Evolutionary conservation across 2,329 filamentous ascomycete species (phyloP).

Genomic region (Colletotrichum sp.): DNA sequence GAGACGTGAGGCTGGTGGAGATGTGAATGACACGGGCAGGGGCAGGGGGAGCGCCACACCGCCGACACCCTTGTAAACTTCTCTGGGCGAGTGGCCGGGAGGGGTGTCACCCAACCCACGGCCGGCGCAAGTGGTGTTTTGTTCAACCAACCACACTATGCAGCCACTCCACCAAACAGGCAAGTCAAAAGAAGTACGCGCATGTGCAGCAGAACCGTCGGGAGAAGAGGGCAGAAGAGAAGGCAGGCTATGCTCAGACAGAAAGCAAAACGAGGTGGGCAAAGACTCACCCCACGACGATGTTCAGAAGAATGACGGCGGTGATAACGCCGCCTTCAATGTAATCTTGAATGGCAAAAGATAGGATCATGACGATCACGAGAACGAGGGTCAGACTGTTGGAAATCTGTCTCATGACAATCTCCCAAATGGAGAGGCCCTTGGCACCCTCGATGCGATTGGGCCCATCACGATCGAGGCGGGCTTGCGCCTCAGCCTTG

Average conservation of each 20-base stretch:
- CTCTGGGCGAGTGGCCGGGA: not conserved
- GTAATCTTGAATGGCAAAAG: slow-evolving; percentile 69
- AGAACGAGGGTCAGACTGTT: slow-evolving; percentile 80
- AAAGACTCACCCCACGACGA: slow-evolving; percentile 63
- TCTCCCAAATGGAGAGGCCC: slow-evolving; percentile 75
- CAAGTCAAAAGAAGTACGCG: not conserved
- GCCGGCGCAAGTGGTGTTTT: not conserved
- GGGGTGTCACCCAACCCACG: slow-evolving; percentile 12
- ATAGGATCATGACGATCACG: slow-evolving; percentile 74
- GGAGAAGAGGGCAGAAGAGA: not conserved
- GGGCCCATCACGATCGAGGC: slow-evolving; percentile 69
- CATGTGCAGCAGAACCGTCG: not conserved
- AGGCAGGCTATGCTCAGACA: not conserved
- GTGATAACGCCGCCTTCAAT: slow-evolving; percentile 68
- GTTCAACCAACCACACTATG: not conserved
- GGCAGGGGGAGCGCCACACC: not conserved
- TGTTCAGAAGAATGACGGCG: slow-evolving; percentile 71
- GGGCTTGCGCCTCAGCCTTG: slow-evolving; percentile 65
- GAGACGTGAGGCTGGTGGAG: slow-evolving; percentile 16
- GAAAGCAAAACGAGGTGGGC: not conserved
- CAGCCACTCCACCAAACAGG: not conserved
- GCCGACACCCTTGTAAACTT: not conserved
- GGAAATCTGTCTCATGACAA: slow-evolving; percentile 77
- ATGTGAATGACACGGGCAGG: not conserved
- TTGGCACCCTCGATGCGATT: slow-evolving; percentile 76